A percentile compares a stretch with the other conserved stretches of the same genome.
Evolutionary conservation across 768 basidiomycete genomes (phyloP).

Genomic region (Phylloporus sp.): DNA sequence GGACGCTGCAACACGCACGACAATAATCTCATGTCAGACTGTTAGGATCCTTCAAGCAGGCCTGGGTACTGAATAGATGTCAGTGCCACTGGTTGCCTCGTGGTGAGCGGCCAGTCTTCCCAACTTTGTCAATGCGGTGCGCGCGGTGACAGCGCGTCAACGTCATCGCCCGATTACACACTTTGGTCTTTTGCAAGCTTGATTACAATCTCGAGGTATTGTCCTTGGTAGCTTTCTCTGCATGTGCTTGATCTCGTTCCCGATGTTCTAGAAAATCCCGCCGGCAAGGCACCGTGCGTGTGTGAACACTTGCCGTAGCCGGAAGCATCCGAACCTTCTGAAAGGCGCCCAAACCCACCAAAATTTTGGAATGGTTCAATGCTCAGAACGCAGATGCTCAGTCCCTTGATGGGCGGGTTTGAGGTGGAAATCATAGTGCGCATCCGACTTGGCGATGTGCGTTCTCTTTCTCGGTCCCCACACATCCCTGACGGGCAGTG

Average conservation of each 20-base stretch:
- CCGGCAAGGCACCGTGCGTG: too few species aligned
- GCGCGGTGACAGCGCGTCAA: background rate
- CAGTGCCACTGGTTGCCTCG: background rate
- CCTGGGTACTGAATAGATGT: background rate
- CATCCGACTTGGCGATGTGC: background rate
- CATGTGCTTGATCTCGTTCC: too few species aligned
- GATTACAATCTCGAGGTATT: too few species aligned
- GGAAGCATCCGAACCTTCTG: background rate
- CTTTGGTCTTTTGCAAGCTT: background rate
- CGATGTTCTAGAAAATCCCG: too few species aligned
- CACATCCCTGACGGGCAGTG: background rate
- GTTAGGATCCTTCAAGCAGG: background rate
- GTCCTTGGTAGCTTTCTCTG: too few species aligned
- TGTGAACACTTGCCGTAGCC: background rate
- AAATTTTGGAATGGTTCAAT: background rate
- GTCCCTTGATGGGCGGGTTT: slow-evolving; percentile 13
- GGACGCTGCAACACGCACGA: background rate
- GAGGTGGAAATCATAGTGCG: slow-evolving; percentile 1
- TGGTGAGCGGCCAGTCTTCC: background rate
- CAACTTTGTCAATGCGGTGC: background rate
- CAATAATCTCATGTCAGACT: slow-evolving; percentile 1
- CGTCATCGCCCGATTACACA: background rate
- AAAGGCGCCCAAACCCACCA: background rate
- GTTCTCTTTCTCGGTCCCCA: background rate
- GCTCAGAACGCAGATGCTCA: background rate